A percentile compares a stretch with the other conserved stretches of the same genome.
Evolutionary conservation across 1,139 yeast genomes (phyloP).

Genomic region (Scheffersomyces lignicola): DNA sequence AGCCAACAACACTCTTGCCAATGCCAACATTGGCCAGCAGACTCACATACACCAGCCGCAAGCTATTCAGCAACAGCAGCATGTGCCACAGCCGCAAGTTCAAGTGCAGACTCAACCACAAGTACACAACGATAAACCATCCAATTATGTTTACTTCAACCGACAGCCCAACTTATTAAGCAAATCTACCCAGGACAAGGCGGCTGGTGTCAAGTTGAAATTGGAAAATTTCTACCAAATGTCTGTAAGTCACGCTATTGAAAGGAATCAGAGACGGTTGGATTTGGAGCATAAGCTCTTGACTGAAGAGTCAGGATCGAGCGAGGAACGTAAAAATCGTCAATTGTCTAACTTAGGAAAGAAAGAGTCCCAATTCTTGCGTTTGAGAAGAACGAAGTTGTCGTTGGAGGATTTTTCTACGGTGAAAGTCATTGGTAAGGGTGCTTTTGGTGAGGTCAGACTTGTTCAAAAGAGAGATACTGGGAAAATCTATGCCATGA

Average conservation of each 20-base stretch:
- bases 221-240: slow-evolving; percentile 75
- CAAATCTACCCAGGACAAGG: slow-evolving; percentile 68
- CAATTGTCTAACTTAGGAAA: slow-evolving; percentile 70
- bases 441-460: slow-evolving; percentile 85
- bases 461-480: slow-evolving; percentile 81
- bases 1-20: slow-evolving; percentile 3
- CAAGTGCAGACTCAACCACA: slow-evolving; percentile 18
- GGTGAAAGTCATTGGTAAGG: slow-evolving; percentile 82
- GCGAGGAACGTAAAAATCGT: slow-evolving; percentile 73
- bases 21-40: slow-evolving; percentile 6
- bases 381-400: slow-evolving; percentile 73
- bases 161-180: slow-evolving; percentile 80
- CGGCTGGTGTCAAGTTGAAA: slow-evolving; percentile 69
- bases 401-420: slow-evolving; percentile 74
- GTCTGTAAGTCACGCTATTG: slow-evolving; percentile 78
- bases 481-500: slow-evolving; percentile 85
- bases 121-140: slow-evolving; percentile 15
- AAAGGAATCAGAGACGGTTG: slow-evolving; percentile 74
- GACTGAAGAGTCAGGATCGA: slow-evolving; percentile 58
- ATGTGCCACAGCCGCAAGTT: slow-evolving; percentile 19
- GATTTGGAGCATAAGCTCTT: slow-evolving; percentile 67
- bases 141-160: slow-evolving; percentile 69
- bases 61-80: slow-evolving; percentile 12
- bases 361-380: slow-evolving; percentile 74
- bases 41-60: slow-evolving; percentile 10